phyloP scores from a whole-genome alignment of 768 basidiomycete genomes.

The Suillus discolor region DNA sequence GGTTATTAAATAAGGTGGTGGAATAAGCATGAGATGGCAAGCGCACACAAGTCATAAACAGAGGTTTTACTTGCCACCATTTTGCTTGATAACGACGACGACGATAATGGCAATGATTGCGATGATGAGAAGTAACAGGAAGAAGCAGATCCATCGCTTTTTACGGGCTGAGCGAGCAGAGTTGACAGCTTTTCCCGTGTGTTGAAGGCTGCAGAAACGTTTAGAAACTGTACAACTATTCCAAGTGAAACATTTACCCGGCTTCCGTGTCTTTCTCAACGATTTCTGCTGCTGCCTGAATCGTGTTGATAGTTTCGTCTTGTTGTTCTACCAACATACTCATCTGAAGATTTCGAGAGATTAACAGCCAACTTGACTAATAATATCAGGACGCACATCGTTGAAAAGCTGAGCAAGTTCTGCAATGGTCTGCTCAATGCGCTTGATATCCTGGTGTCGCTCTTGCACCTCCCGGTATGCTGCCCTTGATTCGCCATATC shows the following conservation, averaged over 20 bases:
- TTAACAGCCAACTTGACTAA: background rate
- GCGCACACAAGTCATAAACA: constrained; percentile 25
- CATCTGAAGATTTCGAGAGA: constrained; percentile 57
- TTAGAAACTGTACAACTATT: constrained; percentile 11
- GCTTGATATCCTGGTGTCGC: constrained; percentile 93
- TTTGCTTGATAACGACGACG: constrained; percentile 55
- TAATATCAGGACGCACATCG: constrained; percentile 58
- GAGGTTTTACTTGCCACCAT: constrained; percentile 35
- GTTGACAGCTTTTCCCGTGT: constrained; percentile 84
- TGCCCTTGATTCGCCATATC: constrained; percentile 86
- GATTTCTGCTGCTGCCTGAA: constrained; percentile 73
- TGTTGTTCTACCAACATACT: constrained; percentile 94
- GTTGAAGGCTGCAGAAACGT: constrained; percentile 55
- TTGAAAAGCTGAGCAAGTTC: constrained; percentile 96
- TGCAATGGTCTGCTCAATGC: constrained; percentile 89
- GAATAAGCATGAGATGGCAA: constrained; percentile 11
- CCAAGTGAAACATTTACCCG: constrained; percentile 54
- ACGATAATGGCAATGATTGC: constrained; percentile 67
- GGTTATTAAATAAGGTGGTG: constrained; percentile 4
- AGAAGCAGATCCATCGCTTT: constrained; percentile 98
- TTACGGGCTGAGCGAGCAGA: constrained; percentile 89
- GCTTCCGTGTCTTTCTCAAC: constrained; percentile 85
- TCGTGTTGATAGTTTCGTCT: constrained; percentile 81
- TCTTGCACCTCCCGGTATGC: constrained; percentile 98
- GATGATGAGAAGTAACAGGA: constrained; percentile 66